Base-by-base conservation (phyloP, 495 filamentous ascomycete genomes). In the Penicillium parvum region DNA sequence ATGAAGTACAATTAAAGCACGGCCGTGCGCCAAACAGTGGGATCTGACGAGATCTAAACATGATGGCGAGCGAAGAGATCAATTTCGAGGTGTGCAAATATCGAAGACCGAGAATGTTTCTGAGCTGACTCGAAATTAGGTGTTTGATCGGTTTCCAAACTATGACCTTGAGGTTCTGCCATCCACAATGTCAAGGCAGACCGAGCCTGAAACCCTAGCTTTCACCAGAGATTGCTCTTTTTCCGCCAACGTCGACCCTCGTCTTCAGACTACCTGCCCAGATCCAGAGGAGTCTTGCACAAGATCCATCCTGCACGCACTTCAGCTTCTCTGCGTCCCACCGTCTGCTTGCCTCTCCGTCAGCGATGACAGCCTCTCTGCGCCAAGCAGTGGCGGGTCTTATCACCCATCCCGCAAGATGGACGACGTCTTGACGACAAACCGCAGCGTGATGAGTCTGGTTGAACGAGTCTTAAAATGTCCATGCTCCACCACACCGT, bases 391-490 rank as follows among this genome's bases (percentile, higher is more conserved):
- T 10, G 27, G 27, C 15, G 7, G 11, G 19, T 3, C 25, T 18
- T 15, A 7, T 12, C 5, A 10, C 22, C 25, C 27, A 7, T 7
- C 18, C 16, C 40, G 40, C 30, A 43, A 23, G 22, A 43, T 43
- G 30, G 40, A 43, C 14, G 40, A 43, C 16, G 40, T 19, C 15
- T 30, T 35, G 21, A 43, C n/a, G 23, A 27, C 14, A 4, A 35
- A 43, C 10, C 40, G 40, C 14, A 3, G 14, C 4, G 21, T 19
- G 1, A 14, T 43, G 1, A 16, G 35, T 8, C 10, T 35, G 14
- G 15, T 35, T 0, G 26, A 19, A 12, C 19, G 10, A 2, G 30
- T 43, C 5, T 7, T 43, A 3, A 21, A 19, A 11, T 43, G 40
- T 22, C 21, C 29, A 1, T 43, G 30, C 14, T 35, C 40, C 1